These are phyloP conservation scores for Colletotrichum sp. DNA, from an alignment of 2,329 filamentous ascomycete genomes.

Conservation along the genomic window DNA sequence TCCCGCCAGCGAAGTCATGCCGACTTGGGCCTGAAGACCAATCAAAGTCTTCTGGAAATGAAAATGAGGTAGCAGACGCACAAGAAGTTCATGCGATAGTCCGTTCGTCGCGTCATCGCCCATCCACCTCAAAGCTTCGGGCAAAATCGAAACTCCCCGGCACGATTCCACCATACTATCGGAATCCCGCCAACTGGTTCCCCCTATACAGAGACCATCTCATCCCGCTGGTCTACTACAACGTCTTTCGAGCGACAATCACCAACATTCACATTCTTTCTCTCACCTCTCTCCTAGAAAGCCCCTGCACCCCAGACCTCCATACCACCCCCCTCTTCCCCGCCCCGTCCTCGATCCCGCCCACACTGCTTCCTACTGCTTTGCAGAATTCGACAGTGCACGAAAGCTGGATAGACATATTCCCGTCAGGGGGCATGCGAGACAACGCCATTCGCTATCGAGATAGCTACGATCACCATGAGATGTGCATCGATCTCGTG, in stretches of 20 bases:
- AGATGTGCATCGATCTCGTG: conserved; percentile 5
- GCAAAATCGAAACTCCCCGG: neutral
- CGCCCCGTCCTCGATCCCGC: conserved; percentile 17
- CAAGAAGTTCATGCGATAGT: neutral
- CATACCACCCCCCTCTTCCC: conserved; percentile 25
- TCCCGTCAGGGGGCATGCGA: conserved; percentile 31
- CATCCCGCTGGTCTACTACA: conserved; percentile 39
- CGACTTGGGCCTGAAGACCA: neutral
- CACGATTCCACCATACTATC: neutral
- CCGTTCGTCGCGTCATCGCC: neutral
- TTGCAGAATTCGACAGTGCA: conserved; percentile 27
- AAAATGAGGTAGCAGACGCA: neutral
- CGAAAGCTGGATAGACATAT: conserved; percentile 34
- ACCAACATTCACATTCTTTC: conserved; percentile 35
- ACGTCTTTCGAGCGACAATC: conserved; percentile 37
- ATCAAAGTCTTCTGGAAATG: neutral
- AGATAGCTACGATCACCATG: neutral
- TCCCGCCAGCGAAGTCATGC: neutral
- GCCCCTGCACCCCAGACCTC: conserved; percentile 14
- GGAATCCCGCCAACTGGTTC: conserved; percentile 2
- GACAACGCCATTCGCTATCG: conserved; percentile 28
- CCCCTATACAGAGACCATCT: conserved; percentile 33
- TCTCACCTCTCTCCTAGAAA: conserved; percentile 24
- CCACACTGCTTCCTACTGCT: conserved; percentile 26
- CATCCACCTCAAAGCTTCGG: neutral